phyloP scores from a whole-genome alignment of 2,329 filamentous ascomycete species.

The Atkinsonella hypoxylon region DNA sequence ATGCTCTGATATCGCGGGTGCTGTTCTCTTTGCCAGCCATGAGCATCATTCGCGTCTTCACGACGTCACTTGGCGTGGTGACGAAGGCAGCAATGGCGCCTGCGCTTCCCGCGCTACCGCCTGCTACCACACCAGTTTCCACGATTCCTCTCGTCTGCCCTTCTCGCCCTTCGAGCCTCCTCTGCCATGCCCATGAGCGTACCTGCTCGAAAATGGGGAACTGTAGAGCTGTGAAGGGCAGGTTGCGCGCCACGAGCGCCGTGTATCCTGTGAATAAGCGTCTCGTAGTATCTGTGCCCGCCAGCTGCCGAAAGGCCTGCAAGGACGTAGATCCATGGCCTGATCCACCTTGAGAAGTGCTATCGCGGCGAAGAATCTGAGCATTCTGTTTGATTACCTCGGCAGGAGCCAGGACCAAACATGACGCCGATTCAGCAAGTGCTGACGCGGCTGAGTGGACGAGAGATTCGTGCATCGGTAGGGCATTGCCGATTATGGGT shows the following conservation, averaged over 20 bases:
- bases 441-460: constrained; percentile 65
- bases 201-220: constrained; percentile 77
- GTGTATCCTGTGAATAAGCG: constrained; percentile 62
- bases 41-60: constrained; percentile 86
- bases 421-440: constrained; percentile 71
- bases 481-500: constrained; percentile 39
- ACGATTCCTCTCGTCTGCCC: constrained; percentile 27
- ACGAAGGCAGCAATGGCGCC: constrained; percentile 64
- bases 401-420: constrained; percentile 74
- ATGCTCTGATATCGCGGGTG: constrained; percentile 13
- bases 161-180: constrained; percentile 16
- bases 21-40: constrained; percentile 30
- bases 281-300: constrained; percentile 41
- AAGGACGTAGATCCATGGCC: constrained; percentile 28
- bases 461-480: constrained; percentile 51
- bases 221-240: constrained; percentile 80
- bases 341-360: constrained; percentile 8
- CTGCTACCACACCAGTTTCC: constrained; percentile 62
- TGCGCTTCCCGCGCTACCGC: constrained; percentile 58
- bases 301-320: constrained; percentile 37
- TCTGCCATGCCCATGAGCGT: constrained; percentile 39
- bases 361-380: constrained; percentile 52
- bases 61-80: constrained; percentile 82
- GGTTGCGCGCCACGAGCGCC: constrained; percentile 67
- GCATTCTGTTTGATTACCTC: constrained; percentile 93